Base-by-base conservation (phyloP, 2,329 filamentous ascomycete species). In the Pseudocercospora macadamiae region DNA sequence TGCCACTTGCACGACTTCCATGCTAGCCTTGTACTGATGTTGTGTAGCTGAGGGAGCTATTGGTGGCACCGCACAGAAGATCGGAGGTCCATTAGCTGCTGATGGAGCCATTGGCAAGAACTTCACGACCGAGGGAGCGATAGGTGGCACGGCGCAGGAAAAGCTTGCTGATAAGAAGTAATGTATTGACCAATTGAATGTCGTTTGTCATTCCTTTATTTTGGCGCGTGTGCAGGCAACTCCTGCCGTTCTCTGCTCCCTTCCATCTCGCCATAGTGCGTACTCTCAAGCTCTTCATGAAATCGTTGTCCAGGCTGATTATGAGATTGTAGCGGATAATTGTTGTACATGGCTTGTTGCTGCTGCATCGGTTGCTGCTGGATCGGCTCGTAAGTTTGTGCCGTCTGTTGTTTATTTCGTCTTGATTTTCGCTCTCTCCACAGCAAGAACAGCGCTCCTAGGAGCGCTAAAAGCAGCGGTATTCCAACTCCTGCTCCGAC, bases 401-500 rank as follows among this genome's bases (percentile, higher is more conserved):
- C 32, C 16, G 8, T 6, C 16, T 36, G 32, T 16, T 36, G 32
- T 36, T 16, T 12, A 12, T 36, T 36, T 36, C 32, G 14, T 12
- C 32, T 16, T 4, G 32, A 36, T 18, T 25, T 45, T 10, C 39
- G 14, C 19, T 45, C 18, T 14, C 39, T 14, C 18, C 21, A 45
- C 10, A 45, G 39, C 10, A 45, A 12, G 39, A 45, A 45, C 6
- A 45, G 39, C 21, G 39, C 39, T 10, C 18, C 39, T 10, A 45
- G 14, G 10, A 45, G 16, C 4, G 39, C 39, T 18, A 45, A 18
- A 14, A 62, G 53, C 14, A 62, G 44, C 1, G 60, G 60, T 3
- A 59, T 53, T 3, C 60, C 60, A 19, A 62, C 44, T 2, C 60
- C 60, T 4, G 45, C 52, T 1, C 60, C 60, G 2, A 62, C 60